These are phyloP conservation scores for Wickerhamiella sergipiensis DNA, from an alignment of 805 yeast genomes.

Conservation along the genomic window DNA sequence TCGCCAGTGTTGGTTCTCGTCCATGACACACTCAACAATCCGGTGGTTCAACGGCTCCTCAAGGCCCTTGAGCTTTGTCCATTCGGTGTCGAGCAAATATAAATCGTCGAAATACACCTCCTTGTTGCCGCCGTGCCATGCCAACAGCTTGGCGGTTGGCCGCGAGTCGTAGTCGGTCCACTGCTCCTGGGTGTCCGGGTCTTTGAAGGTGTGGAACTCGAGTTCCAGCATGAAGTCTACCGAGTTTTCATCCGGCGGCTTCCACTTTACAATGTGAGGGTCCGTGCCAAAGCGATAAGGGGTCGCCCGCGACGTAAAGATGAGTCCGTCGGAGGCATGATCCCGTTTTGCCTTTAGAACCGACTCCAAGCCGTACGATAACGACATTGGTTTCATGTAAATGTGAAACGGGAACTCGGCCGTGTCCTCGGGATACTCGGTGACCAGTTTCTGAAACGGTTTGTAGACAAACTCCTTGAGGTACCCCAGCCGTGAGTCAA, in stretches of 20 bases:
- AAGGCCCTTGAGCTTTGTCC: slow-evolving; percentile 58
- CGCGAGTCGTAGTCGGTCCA: slow-evolving; percentile 47
- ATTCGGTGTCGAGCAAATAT: slow-evolving; percentile 52
- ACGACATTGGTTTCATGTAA: slow-evolving; percentile 77
- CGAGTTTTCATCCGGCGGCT: slow-evolving; percentile 90
- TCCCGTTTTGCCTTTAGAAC: slow-evolving; percentile 62
- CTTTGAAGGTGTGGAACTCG: slow-evolving; percentile 44
- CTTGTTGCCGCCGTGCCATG: slow-evolving; percentile 58
- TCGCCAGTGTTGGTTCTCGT: slow-evolving; percentile 59
- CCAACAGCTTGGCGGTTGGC: slow-evolving; percentile 54
- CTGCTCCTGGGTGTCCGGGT: slow-evolving; percentile 41
- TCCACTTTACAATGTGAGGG: slow-evolving; percentile 80
- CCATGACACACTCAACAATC: slow-evolving; percentile 71
- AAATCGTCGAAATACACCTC: slow-evolving; percentile 53
- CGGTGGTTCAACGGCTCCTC: slow-evolving; percentile 81
- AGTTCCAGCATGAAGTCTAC: slow-evolving; percentile 70
- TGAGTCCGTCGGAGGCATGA: slow-evolving; percentile 87
- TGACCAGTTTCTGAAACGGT: slow-evolving; percentile 65
- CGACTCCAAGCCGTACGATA: slow-evolving; percentile 61
- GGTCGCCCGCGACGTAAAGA: slow-evolving; percentile 79
- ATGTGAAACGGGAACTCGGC: slow-evolving; percentile 72
- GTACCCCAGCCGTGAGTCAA: slow-evolving; percentile 77
- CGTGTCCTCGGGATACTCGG: slow-evolving; percentile 58
- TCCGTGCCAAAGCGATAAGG: slow-evolving; percentile 89
- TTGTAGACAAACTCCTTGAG: slow-evolving; percentile 66